These are phyloP conservation scores for Kwoniella sp. DNA, from an alignment of 768 basidiomycete species.

Conservation along the genomic window DNA sequence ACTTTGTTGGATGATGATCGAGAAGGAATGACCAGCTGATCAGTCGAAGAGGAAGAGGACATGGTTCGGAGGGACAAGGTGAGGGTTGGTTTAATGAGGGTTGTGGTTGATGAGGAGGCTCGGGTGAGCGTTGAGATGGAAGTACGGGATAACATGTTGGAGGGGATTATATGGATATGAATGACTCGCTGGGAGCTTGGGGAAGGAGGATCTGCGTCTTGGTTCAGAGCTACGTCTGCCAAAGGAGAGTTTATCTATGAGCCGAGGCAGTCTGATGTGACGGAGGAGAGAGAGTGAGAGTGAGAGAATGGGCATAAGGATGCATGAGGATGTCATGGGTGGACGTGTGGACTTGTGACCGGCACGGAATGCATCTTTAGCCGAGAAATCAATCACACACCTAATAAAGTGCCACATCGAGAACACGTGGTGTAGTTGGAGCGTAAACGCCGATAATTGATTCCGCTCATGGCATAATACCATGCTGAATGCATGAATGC, in stretches of 20 bases:
- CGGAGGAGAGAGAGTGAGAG: no score
- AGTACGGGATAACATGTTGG: conserved; percentile 30
- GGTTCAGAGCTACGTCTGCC: background rate
- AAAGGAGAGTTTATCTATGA: no score
- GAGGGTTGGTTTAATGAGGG: conserved; percentile 10
- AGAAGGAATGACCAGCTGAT: conserved; percentile 45
- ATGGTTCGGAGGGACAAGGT: conserved; percentile 32
- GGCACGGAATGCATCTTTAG: conserved; percentile 1
- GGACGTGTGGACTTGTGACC: background rate
- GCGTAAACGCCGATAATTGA: conserved; percentile 27
- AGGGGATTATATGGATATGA: no score
- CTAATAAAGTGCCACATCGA: conserved; percentile 1
- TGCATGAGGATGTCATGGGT: no score
- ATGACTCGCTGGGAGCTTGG: no score
- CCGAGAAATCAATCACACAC: background rate
- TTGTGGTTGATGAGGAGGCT: background rate
- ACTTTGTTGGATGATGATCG: conserved; percentile 42
- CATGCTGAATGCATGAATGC: background rate
- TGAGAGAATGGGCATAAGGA: no score
- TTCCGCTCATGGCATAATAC: conserved; percentile 13
- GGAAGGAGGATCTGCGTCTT: no score
- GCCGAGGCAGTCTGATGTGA: no score
- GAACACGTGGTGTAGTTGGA: background rate
- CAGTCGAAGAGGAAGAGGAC: conserved; percentile 40
- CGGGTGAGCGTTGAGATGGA: background rate